Conservation (phyloP, 306 rosid genomes). For the Lupinus albus region DNA sequence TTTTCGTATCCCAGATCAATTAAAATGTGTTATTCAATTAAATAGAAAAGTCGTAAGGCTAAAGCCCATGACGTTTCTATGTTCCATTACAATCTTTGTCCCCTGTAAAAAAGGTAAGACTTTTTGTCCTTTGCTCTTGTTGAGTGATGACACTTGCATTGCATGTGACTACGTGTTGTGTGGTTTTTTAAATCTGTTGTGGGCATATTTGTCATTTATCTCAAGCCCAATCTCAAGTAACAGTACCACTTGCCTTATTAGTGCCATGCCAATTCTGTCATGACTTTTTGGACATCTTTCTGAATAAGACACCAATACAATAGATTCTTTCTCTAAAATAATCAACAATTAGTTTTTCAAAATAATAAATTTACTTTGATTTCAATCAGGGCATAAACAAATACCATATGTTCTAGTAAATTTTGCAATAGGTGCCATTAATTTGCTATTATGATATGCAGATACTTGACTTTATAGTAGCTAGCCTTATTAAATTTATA, state of each 20-base stretch:
- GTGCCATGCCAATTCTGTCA: slow-evolving; percentile 18
- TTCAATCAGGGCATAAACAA: not conserved
- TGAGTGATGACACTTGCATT: slow-evolving; percentile 9
- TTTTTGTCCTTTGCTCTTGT: not conserved
- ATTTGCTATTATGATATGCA: slow-evolving; percentile 24
- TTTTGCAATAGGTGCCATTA: slow-evolving; percentile 33
- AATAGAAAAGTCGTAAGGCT: too few species aligned
- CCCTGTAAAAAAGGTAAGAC: slow-evolving; percentile 21
- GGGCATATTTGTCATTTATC: too few species aligned
- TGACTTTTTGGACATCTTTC: not conserved
- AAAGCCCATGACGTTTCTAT: slow-evolving; percentile 40
- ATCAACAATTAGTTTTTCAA: not conserved
- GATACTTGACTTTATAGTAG: not conserved
- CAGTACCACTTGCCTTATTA: not conserved
- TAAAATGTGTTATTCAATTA: too few species aligned
- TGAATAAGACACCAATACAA: not conserved
- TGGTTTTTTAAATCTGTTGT: not conserved
- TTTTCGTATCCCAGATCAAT: too few species aligned
- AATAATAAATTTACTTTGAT: slow-evolving; percentile 1
- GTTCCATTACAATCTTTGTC: slow-evolving; percentile 26
- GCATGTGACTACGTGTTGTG: slow-evolving; percentile 38
- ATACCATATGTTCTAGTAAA: slow-evolving; percentile 6
- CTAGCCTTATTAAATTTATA: slow-evolving; percentile 14
- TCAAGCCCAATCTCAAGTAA: slow-evolving; percentile 1
- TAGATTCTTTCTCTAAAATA: not conserved